A percentile compares a stretch with the other conserved stretches of the same genome.
Conservation (phyloP, 108 stramenopile genomes). For the Cyclotella sp. region DNA sequence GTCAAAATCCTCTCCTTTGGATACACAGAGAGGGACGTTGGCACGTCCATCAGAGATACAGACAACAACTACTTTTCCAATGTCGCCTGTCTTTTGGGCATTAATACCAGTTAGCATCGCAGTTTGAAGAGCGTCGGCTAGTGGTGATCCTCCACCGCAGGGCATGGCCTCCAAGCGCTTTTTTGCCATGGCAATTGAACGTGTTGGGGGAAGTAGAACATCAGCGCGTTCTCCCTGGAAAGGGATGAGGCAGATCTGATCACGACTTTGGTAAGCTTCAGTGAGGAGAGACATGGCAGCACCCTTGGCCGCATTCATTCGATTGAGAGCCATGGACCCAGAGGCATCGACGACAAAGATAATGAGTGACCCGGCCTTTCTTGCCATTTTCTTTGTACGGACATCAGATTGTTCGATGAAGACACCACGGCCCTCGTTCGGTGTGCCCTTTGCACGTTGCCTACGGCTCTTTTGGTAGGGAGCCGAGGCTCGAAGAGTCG, state of each 20-base stretch:
- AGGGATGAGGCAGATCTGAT: constrained; percentile 94
- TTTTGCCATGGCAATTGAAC: constrained; percentile 94
- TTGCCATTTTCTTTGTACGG: constrained; percentile 95
- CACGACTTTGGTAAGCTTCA: constrained; percentile 97
- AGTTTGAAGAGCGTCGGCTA: constrained; percentile 89
- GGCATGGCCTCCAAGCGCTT: constrained; percentile 96
- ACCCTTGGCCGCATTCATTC: constrained; percentile 99
- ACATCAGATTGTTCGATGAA: constrained; percentile 92
- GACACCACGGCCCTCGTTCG: constrained; percentile 81
- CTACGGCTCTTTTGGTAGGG: constrained; percentile 93
- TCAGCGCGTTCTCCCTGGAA: constrained; percentile 97
- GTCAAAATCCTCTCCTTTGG: constrained; percentile 90
- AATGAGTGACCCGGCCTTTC: constrained; percentile 96
- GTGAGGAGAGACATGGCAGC: constrained; percentile 94
- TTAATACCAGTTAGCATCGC: constrained; percentile 94
- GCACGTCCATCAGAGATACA: constrained; percentile 95
- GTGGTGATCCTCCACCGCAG: constrained; percentile 96
- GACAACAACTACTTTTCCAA: constrained; percentile 96
- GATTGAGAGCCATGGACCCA: constrained; percentile 97
- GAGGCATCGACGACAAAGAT: constrained; percentile 97
- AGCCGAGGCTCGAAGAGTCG: constrained; percentile 94
- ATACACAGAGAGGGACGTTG: constrained; percentile 91
- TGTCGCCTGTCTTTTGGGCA: constrained; percentile 94
- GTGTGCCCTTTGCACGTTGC: constrained; percentile 75
- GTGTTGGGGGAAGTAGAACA: constrained; percentile 95